Base-by-base conservation (phyloP, 805 yeast genomes). In the Yarrowia porcina region DNA sequence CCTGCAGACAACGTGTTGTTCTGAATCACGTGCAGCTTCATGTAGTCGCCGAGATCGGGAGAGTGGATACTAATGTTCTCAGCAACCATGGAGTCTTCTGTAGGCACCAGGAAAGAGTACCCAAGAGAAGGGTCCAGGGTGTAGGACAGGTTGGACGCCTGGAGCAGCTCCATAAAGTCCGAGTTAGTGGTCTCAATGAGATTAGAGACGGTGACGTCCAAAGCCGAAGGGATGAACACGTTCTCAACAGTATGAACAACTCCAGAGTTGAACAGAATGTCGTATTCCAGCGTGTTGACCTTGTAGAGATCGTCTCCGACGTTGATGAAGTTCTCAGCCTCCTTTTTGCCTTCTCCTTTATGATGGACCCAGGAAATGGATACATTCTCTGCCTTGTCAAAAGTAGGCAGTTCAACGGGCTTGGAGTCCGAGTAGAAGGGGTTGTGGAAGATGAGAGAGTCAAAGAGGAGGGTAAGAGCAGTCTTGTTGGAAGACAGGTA, bases 221-320 rank as follows among this genome's bases (percentile, higher is more conserved):
- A 72, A 23, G 75, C 72, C 0, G 75, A 71, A 0, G 97, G 96
- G 15, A 89, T 74, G 3, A 82, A 66, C 1, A 89, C 76, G 5
- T 79, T 72, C 36, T 80, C 75, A 12, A 88, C 76, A 1, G 92
- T 84, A 71, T 90, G 97, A 1, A 88, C 83, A 0, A 92, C 96
- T 1, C 98, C 98, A 71, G 88, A 87, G 66, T 83, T 84, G 71
- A 89, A 92, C 13, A 92, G 70, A 7, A 89, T 80, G 70, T 92
- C 97, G 7, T 65, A 42, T 8, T 73, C 42, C 10, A 66, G 67
- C 12, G 70, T 67, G 35, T 66, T 65, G 71, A 66, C 18, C 25
- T 28, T 25, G 50, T 33, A 33, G 73, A 64, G 30, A 67, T 52
- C n/a, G 17, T 18, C 17, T 3, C 20, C 44, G 18, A 36, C 59